These are phyloP conservation scores for Neurospora sp. DNA, from an alignment of 495 filamentous ascomycete genomes.

Conservation along the genomic window DNA sequence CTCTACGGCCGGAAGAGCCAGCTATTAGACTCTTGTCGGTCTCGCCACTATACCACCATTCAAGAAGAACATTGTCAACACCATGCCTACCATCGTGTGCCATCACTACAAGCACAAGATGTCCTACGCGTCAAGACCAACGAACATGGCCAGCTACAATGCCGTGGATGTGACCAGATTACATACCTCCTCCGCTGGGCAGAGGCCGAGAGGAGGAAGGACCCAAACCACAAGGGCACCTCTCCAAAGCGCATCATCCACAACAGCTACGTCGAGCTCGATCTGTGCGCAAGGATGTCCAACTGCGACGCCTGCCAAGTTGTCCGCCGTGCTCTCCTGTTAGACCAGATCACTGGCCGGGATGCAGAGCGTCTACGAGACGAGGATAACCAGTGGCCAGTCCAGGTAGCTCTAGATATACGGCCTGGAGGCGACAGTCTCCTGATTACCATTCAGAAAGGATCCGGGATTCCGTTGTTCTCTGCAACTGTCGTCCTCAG, in stretches of 20 bases:
- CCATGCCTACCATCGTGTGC: background rate
- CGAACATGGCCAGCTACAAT: conserved; percentile 15
- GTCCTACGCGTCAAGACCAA: conserved; percentile 11
- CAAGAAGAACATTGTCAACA: background rate
- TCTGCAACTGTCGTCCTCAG: conserved; percentile 12
- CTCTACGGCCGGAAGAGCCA: background rate
- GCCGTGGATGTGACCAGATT: conserved; percentile 16
- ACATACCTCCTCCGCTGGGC: conserved; percentile 22
- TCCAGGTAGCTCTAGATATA: conserved; percentile 13
- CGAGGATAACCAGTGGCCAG: conserved; percentile 13
- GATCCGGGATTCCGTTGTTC: conserved; percentile 1
- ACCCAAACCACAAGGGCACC: conserved; percentile 8
- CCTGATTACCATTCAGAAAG: conserved; percentile 9
- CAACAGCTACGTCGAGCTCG: conserved; percentile 19
- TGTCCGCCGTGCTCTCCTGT: conserved; percentile 18
- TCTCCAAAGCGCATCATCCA: conserved; percentile 15
- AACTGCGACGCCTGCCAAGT: conserved; percentile 20
- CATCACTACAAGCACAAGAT: conserved; percentile 1
- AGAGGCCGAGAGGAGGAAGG: conserved; percentile 14
- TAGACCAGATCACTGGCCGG: conserved; percentile 17
- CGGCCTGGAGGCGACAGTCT: conserved; percentile 8
- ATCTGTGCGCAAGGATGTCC: conserved; percentile 12
- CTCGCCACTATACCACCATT: background rate
- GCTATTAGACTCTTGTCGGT: background rate
- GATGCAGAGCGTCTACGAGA: conserved; percentile 11